A percentile compares a stretch with the other conserved stretches of the same genome.
Conservation (phyloP, 164 flowering plant genomes). For the Dillenia turbinata region DNA sequence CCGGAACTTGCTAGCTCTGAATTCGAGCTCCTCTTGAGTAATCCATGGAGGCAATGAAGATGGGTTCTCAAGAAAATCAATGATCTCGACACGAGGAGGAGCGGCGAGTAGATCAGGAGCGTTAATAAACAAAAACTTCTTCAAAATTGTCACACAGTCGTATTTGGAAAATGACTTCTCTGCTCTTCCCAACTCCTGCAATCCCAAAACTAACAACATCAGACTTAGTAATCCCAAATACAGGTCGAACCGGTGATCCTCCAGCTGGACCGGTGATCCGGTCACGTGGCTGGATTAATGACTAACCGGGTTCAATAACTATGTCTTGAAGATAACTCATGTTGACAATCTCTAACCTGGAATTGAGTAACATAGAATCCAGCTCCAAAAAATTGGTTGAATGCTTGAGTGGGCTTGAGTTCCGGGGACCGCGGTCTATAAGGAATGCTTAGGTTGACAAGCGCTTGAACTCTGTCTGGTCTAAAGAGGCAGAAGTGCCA, state of each 20-base stretch:
- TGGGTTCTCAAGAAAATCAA: constrained; percentile 31
- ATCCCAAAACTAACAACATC: no score
- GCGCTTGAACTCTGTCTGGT: constrained; percentile 47
- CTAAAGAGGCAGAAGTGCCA: constrained; percentile 48
- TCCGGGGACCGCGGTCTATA: constrained; percentile 19
- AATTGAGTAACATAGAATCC: constrained; percentile 37
- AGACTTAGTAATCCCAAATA: no score
- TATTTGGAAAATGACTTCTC: constrained; percentile 44
- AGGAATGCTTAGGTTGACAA: constrained; percentile 34
- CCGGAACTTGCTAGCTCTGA: constrained; percentile 41
- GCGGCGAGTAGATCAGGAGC: constrained; percentile 27
- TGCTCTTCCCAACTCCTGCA: constrained; percentile 49
- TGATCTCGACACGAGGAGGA: constrained; percentile 46
- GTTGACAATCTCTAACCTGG: constrained; percentile 27
- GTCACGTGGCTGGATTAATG: neutral
- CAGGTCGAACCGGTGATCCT: no score
- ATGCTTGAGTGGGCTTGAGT: constrained; percentile 11
- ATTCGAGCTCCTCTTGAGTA: constrained; percentile 43
- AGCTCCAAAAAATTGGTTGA: constrained; percentile 29
- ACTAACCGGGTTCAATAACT: no score
- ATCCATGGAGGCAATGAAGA: constrained; percentile 42
- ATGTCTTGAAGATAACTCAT: no score
- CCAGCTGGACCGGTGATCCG: neutral
- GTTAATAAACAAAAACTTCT: constrained; percentile 31
- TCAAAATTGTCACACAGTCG: constrained; percentile 36